phyloP scores from a whole-genome alignment of 108 stramenopile species.

The Fragilaria radians region DNA sequence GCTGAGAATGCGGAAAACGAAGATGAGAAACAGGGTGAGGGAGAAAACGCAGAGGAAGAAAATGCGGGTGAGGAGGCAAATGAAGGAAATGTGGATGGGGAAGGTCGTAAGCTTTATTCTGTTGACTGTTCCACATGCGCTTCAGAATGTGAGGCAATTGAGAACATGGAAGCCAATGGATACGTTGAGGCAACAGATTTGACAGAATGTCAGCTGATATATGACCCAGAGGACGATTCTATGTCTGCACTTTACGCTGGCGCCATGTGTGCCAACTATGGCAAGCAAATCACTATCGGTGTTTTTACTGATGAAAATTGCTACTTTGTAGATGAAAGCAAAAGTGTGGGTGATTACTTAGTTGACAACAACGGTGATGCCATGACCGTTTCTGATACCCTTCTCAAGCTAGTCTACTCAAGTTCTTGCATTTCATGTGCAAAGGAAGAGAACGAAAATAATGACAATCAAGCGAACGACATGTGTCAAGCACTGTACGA shows the following conservation, averaged over 20 bases:
- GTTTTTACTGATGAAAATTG: slow-evolving; percentile 76
- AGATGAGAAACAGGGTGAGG: slow-evolving; percentile 19
- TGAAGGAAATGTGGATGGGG: too few species aligned
- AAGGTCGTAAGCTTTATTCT: slow-evolving; percentile 27
- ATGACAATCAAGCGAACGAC: slow-evolving; percentile 45
- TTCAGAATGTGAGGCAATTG: slow-evolving; percentile 79
- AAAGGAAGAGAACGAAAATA: slow-evolving; percentile 19
- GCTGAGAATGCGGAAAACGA: slow-evolving; percentile 1
- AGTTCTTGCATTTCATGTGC: slow-evolving; percentile 62
- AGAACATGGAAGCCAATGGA: slow-evolving; percentile 86
- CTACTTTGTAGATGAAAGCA: slow-evolving; percentile 35
- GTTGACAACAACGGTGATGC: slow-evolving; percentile 31
- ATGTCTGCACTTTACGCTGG: slow-evolving; percentile 55
- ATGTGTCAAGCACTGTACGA: slow-evolving; percentile 70
- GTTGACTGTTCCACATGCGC: slow-evolving; percentile 68
- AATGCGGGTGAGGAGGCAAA: slow-evolving; percentile 11
- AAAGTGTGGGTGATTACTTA: slow-evolving; percentile 67
- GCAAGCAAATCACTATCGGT: slow-evolving; percentile 83
- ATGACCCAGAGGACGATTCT: slow-evolving; percentile 53
- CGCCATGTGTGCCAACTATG: slow-evolving; percentile 55
- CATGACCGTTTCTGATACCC: slow-evolving; percentile 69
- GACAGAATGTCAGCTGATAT: slow-evolving; percentile 59
- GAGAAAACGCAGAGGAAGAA: slow-evolving; percentile 13
- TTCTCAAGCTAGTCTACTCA: slow-evolving; percentile 72
- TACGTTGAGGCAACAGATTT: slow-evolving; percentile 81